These are phyloP conservation scores for Trypanosoma scelopori DNA, from an alignment of 208 protist genomes.

Conservation along the genomic window DNA sequence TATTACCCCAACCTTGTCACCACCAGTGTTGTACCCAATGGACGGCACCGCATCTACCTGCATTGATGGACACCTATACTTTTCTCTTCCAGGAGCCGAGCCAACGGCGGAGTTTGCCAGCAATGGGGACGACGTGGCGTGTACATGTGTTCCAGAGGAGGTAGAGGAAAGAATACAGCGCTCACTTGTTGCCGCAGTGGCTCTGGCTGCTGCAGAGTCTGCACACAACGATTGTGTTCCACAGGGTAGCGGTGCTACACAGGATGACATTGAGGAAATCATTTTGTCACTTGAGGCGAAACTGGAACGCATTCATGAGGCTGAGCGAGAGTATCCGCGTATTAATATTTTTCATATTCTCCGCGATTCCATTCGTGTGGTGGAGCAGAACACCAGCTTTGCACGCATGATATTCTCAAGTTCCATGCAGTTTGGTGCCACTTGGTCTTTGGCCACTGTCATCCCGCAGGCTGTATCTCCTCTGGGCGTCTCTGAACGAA, in stretches of 20 bases:
- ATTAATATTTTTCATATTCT: slow-evolving; percentile 12
- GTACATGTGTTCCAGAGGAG: not conserved
- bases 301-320: slow-evolving; percentile 1
- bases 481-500: slow-evolving; percentile 13
- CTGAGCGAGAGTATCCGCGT: not conserved
- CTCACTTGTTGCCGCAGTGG: not conserved
- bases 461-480: slow-evolving; percentile 12
- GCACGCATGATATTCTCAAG: slow-evolving; percentile 2
- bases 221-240: not conserved
- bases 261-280: slow-evolving; percentile 7
- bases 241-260: no score
- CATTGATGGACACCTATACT: no score
- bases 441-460: slow-evolving; percentile 17
- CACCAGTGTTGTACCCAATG: no score
- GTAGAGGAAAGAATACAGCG: not conserved
- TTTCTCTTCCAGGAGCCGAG: no score
- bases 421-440: slow-evolving; percentile 10
- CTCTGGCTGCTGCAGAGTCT: slow-evolving; percentile 4
- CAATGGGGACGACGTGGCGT: not conserved
- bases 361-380: slow-evolving; percentile 5
- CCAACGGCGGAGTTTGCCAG: not conserved
- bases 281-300: slow-evolving; percentile 2
- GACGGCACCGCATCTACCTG: no score
- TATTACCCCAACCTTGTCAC: no score
- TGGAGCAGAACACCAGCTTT: slow-evolving; percentile 1